Base-by-base conservation (phyloP, 2,329 filamentous ascomycete genomes). In the Cladophialophora psammophila region DNA sequence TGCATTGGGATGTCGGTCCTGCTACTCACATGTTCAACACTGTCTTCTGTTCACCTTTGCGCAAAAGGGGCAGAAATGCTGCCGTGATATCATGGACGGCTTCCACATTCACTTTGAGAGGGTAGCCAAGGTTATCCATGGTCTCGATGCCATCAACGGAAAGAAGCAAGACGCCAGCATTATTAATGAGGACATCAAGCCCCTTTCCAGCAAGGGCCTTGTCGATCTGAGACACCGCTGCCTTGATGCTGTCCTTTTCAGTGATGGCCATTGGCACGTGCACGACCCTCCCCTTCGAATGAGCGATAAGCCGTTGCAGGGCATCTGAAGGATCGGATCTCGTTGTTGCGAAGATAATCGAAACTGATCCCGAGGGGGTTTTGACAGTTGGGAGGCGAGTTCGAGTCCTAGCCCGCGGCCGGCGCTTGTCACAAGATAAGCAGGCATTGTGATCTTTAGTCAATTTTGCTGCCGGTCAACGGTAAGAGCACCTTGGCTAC, bases 101-200 rank as follows among this genome's bases (percentile, higher is more conserved):
- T 13, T 77, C 74, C 4, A 83, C 81, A 32, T 85, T 84, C 9
- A 77, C 75, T 8, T 77, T 72, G 65, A 84, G 80, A 0, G 76
- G 76, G 5, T 77, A 72, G 4, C 71, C 73, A 65, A 80, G 78
- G 0, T 80, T 75, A 0, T 82, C 75, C 75, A 75, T 78, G 26
- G 5, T 18, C 6, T 18, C 58, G 9, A 76, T 77, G 40, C 57
- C 63, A 9, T 56, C 35, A 18, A 61, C 42, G 0, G 66, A 63
- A 50, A 60, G 59, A 32, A 75, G 71, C 63, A 72, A 68, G 31
- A 77, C 67, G 0, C 80, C 82, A 0, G 80, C 81, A 72, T 83
- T 83, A 72, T 83, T 83, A 64, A 83, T 76, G 34, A 85, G 65
- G 7, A 83, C 78, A 68, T 85, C 83, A 0, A 85, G 74, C 0